Evolutionary conservation across 352 stramenopile genomes (phyloP), one percentile per base, ranked within the genome.

Genomic region (Phytophthora pinifolia): DNA sequence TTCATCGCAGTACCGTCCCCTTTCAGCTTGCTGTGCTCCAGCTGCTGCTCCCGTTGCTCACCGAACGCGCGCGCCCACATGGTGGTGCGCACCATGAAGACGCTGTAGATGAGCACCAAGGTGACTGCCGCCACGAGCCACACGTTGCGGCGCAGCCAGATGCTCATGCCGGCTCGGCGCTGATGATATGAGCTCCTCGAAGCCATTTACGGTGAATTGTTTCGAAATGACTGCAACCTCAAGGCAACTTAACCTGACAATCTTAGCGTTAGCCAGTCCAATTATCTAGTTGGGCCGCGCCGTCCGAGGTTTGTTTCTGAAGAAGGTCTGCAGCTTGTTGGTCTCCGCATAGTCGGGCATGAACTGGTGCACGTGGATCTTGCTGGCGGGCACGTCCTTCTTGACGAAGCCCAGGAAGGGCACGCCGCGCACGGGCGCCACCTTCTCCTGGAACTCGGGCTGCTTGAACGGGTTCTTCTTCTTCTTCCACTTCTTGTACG

Each of bases 401-500:
- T 63, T 74, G 9, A 89, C 61, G 47, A 81, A 83, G 8, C 65
- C 79, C n/a, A 91, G 61, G 54, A 70, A 91, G 2, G 81, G 81
- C 25, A 91, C 78, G 29, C 74, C 75, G 13, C 75, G 70, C 46
- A 91, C 54, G 10, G 65, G 67, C 6, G 67, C 68, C 54, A 89
- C 75, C 29, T 71, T 81, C 22, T 86, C 62, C 41, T 79, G 74
- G 36, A 91, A 91, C 15, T 75, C 70, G 15, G 67, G 62, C 33
- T 60, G 54, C 62, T 88, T 88, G 63, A 90, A 91, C 25, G 77
- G 73, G 56, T 91, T 88, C n/a, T 72, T 74, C 46, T 82, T 85
- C 58, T 86, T 84, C 60, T 93, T 89, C 83, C 83, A 93, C 54
- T 72, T 54, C 56, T 84, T 81, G 67, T 88, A 91, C 51, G 80